Base-by-base conservation (phyloP, 2,329 filamentous ascomycete species). In the Aureobasidium uvarum region DNA sequence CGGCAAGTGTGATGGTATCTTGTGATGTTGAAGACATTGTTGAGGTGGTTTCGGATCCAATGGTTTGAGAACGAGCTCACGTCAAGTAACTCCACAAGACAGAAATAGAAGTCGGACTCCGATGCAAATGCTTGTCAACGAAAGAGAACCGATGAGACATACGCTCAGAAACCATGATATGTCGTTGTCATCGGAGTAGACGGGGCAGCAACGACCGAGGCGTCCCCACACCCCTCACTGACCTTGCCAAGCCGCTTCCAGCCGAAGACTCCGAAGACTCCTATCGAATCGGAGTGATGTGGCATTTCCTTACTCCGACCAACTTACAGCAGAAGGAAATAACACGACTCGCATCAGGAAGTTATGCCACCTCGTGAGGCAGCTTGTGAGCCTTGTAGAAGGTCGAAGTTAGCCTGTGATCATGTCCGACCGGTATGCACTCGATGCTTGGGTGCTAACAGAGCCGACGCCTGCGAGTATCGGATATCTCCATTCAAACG, bases 351-450 rank as follows among this genome's bases (percentile, higher is more conserved):
- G 20, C 45, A 20, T 28, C 45, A 62, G 31, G 45, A 62, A 50
- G 13, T 41, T 39, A 62, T 62, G 58, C 58, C 58, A 14, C 58
- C 58, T 50, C 58, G 58, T 31, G 58, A 62, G 45, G 66, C 73
- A 36, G 72, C 73, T 2, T 74, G 73, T 45, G 71, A 74, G 31
- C 71, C 72, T 51, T 74, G 73, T 55, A 66, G 73, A 41, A 65
- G 46, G n/a, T 68, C 72, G 1, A 74, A 73, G 54, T 66, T 74
- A 23, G 70, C 71, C 7, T 74, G 73, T 58, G 73, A 72, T 46
- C 73, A 74, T 58, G 67, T 65, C 0, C 69, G 66, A 43, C 73
- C 73, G 13, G 66, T 71, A 2, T 74, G 73, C 58, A 67, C 69
- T 31, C 72, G 72, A 18, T 74, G 72, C 39, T 56, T 46, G 16